Conservation (phyloP, 805 yeast genomes). For the Sungouiella thailandica region DNA sequence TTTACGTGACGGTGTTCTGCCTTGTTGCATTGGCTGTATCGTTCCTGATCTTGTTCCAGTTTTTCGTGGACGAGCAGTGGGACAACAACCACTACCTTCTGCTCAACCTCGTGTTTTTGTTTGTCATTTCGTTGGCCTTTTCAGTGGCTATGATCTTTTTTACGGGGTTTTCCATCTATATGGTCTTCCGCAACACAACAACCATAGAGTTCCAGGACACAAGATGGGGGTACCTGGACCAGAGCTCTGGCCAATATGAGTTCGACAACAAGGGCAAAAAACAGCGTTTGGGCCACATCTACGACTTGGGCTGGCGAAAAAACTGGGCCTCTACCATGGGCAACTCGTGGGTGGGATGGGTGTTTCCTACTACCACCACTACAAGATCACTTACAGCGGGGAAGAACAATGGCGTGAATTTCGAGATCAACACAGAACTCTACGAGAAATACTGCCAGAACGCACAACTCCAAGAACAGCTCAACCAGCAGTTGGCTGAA, state of each 20-base stretch:
- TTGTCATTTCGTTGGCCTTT: slow-evolving; percentile 56
- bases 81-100: slow-evolving; percentile 38
- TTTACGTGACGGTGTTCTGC: slow-evolving; percentile 48
- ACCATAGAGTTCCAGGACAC: slow-evolving; percentile 73
- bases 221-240: slow-evolving; percentile 41
- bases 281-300: slow-evolving; percentile 56
- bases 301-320: slow-evolving; percentile 58
- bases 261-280: slow-evolving; percentile 38
- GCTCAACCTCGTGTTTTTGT: slow-evolving; percentile 55
- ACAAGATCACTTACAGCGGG: slow-evolving; percentile 13
- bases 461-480: slow-evolving; percentile 40
- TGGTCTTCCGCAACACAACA: slow-evolving; percentile 62
- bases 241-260: slow-evolving; percentile 24
- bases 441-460: slow-evolving; percentile 37
- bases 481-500: slow-evolving; percentile 36
- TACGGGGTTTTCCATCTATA: slow-evolving; percentile 51
- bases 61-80: slow-evolving; percentile 42
- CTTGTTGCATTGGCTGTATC: slow-evolving; percentile 37
- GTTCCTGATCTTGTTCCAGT: slow-evolving; percentile 39
- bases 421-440: slow-evolving; percentile 40
- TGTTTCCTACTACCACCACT: slow-evolving; percentile 48
- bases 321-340: slow-evolving; percentile 84
- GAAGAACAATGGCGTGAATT: slow-evolving; percentile 46
- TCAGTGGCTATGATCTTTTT: slow-evolving; percentile 42
- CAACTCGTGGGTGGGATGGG: slow-evolving; percentile 55